Evolutionary conservation across 73 alveolate species (phyloP), one percentile per base, ranked within the genome.

Genomic region (Diophrys sp.): DNA sequence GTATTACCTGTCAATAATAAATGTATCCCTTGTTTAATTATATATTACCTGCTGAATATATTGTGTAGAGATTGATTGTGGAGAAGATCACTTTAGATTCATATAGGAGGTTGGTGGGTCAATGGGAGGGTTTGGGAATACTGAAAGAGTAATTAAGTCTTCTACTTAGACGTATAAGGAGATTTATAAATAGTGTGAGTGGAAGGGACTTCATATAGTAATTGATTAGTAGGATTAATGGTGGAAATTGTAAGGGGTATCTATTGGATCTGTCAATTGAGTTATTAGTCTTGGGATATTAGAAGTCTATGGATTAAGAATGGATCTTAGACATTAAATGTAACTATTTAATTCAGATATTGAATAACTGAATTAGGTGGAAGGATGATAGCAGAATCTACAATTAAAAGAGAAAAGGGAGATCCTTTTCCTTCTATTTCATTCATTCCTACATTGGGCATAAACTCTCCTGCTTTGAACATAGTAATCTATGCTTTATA

Each of bases 401-500:
- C 78, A 23, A 33, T 33, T 31, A 84, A 24, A n/a, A 74, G 67
- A n/a, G 93, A 29, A 69, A 72, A 79, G 2, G 93, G 93, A 0
- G 87, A 73, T 18, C 84, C 74, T 25, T 34, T 67, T 0, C 67
- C 79, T n/a, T 73, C 44, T 18, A 79, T 68, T 14, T 54, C 82
- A 67, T 86, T 80, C 23, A 86, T 74, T 79, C 74, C 74, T 29
- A 86, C 77, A 29, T 62, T 27, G 14, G 80, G 82, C 1, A 76
- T 57, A 67, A 82, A 82, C 57, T 27, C 57, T 0, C 93, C 97
- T 69, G 92, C 93, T 72, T 87, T 87, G 82, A 76, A 81, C 32
- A 87, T 77, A 14, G 93, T 87, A 71, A 87, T 77, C 67, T 91
- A 75, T 14, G 90, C 94, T 14, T 31, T 78, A 72, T 91, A 91